Evolutionary conservation across 2,329 filamentous ascomycete species (phyloP), one percentile per base, ranked within the genome.

Genomic region (Trichophyton simii): DNA sequence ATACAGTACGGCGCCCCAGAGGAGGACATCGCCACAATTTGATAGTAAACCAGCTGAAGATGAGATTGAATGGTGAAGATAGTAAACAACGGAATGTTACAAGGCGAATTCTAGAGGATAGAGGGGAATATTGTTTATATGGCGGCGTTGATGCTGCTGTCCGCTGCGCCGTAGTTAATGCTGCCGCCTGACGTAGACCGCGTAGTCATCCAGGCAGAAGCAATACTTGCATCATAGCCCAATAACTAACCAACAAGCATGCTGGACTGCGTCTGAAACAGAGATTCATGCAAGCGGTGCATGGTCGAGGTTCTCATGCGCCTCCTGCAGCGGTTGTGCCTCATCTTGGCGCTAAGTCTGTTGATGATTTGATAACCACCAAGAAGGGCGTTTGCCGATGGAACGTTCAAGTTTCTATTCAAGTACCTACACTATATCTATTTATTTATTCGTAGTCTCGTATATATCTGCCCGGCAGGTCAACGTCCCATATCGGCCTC

Each of bases 401-500:
- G 18, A 55, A 38, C 36, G 34, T 38, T 31, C 50, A 55, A 55
- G 50, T 22, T 36, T 55, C 8, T 13, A 55, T 34, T 38, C 18
- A 2, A 31, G 28, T 31, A 55, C 36, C 13, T 55, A 55, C 50
- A 55, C 34, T 13, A n/a, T 20, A 36, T 25, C 69, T 38, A 13
- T 34, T 34, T 34, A 9, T 36, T 38, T 38, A 38, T 62, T 78
- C 77, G 63, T 79, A 78, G 62, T 83, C 81, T 25, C 78, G 82
- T 67, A 84, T 80, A 73, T 87, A 92, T 60, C 86, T 80, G 66
- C 87, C 85, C 1, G 87, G 85, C 71, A 91, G 77, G 66, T 91
- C 87, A 63, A 91, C 79, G 73, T 95, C 89, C 84, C 88, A 94
- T 67, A 85, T 80, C 20, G 92, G 91, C 68, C 91, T 80, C 78